Evolutionary conservation across 2,329 filamentous ascomycete genomes (phyloP).

Genomic region (Penicillium glabrum): DNA sequence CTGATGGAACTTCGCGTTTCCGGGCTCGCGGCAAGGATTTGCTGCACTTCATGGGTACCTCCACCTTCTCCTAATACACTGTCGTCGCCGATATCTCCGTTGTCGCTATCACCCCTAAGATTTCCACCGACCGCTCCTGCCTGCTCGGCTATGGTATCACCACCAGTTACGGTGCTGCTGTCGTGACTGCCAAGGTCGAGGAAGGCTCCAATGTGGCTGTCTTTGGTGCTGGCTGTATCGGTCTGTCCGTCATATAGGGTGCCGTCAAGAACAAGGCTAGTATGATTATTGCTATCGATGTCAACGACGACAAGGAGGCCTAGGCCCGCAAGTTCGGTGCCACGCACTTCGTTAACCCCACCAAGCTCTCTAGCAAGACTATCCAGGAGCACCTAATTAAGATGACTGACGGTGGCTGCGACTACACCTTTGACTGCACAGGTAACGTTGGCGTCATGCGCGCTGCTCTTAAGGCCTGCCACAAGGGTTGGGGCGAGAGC

Average conservation of each 20-base stretch:
- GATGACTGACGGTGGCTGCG: conserved; percentile 96
- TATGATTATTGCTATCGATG: conserved; percentile 64
- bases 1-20: conserved; percentile 93
- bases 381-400: conserved; percentile 92
- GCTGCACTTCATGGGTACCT: conserved; percentile 98
- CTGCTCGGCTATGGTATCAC: conserved; percentile 97
- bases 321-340: conserved; percentile 95
- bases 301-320: conserved; percentile 87
- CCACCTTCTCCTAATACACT: conserved; percentile 98
- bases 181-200: conserved; percentile 89
- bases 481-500: conserved; percentile 98
- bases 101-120: conserved; percentile 85
- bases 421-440: conserved; percentile 99
- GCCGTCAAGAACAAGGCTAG: conserved; percentile 77
- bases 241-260: conserved; percentile 91
- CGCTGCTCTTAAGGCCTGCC: conserved; percentile 91
- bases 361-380: conserved; percentile 69
- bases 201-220: conserved; percentile 85
- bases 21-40: conserved; percentile 92
- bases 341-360: conserved; percentile 95
- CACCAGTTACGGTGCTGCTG: conserved; percentile 93
- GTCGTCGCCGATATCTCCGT: conserved; percentile 98
- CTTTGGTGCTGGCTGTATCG: conserved; percentile 95
- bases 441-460: conserved; percentile 97
- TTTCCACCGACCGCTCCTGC: conserved; percentile 94